phyloP scores from a whole-genome alignment of 306 rosid genomes.

The Psophocarpus tetragonolobus region DNA sequence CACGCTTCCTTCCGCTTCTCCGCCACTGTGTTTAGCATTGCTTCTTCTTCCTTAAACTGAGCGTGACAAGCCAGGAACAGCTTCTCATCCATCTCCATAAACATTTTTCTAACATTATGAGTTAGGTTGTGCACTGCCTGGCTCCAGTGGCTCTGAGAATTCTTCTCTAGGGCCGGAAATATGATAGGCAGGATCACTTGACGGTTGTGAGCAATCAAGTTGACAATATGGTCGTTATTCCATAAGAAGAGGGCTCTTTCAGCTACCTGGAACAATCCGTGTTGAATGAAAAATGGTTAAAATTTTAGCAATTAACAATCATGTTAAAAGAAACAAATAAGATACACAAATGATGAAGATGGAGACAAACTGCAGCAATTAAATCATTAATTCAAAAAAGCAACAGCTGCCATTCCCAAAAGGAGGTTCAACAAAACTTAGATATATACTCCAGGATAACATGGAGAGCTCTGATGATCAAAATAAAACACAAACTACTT shows the following conservation, averaged over 20 bases:
- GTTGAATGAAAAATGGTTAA: neutral
- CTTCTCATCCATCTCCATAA: conserved; percentile 88
- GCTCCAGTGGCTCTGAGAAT: conserved; percentile 85
- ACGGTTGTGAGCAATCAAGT: conserved; percentile 84
- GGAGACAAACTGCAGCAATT: neutral
- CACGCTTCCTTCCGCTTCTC: conserved; percentile 79
- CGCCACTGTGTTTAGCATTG: conserved; percentile 36
- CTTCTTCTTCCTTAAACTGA: conserved; percentile 72
- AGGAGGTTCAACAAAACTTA: conserved; percentile 1
- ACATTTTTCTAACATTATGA: conserved; percentile 77
- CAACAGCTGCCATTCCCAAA: neutral
- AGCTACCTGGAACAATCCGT: conserved; percentile 70
- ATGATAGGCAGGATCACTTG: conserved; percentile 78
- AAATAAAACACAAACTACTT: conserved; percentile 12
- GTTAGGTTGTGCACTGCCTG: conserved; percentile 85
- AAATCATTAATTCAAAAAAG: neutral
- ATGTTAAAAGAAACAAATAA: conserved; percentile 17
- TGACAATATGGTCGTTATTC: conserved; percentile 87
- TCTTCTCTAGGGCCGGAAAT: conserved; percentile 80
- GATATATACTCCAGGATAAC: neutral
- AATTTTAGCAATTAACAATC: conserved; percentile 11
- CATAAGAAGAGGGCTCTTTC: conserved; percentile 97
- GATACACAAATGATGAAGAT: conserved; percentile 26
- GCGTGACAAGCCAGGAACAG: conserved; percentile 62
- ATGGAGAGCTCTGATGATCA: conserved; percentile 15